Conservation (phyloP, 805 yeast genomes). For the Saccharomyces kudriavzevii region DNA sequence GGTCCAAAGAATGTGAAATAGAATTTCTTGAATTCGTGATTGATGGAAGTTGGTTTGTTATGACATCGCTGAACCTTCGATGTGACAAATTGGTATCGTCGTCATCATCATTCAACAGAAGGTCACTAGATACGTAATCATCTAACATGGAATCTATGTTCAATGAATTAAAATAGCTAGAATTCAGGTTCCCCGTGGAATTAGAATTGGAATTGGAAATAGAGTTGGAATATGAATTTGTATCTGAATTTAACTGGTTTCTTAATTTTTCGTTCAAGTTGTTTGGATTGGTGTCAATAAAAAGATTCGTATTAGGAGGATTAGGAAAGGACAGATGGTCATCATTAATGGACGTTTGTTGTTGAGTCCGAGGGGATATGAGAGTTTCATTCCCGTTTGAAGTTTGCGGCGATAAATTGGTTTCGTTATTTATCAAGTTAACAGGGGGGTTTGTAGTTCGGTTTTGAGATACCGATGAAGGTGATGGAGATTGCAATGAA, state of each 20-base stretch:
- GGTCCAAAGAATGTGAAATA: slow-evolving; percentile 24
- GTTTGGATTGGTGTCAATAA: background rate
- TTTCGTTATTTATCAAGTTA: background rate
- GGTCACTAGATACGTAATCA: slow-evolving; percentile 12
- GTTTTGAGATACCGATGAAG: background rate
- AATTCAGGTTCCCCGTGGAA: background rate
- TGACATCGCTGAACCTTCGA: slow-evolving; percentile 20
- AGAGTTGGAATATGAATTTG: background rate
- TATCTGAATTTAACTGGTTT: background rate
- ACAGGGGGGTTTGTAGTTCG: background rate
- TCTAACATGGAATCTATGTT: slow-evolving; percentile 9
- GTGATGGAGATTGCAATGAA: background rate
- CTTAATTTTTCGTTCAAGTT: background rate
- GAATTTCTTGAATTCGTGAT: slow-evolving; percentile 17
- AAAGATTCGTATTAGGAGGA: background rate
- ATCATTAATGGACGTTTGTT: background rate
- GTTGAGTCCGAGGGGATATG: background rate
- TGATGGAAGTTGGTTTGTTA: slow-evolving; percentile 11
- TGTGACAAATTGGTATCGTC: slow-evolving; percentile 2
- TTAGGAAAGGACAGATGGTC: background rate
- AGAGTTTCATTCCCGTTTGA: background rate
- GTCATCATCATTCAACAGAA: slow-evolving; percentile 5
- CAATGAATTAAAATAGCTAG: background rate
- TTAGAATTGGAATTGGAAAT: background rate
- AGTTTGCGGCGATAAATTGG: background rate